phyloP scores from a whole-genome alignment of 2,329 filamentous ascomycete genomes.

The Calonectria pteridis region DNA sequence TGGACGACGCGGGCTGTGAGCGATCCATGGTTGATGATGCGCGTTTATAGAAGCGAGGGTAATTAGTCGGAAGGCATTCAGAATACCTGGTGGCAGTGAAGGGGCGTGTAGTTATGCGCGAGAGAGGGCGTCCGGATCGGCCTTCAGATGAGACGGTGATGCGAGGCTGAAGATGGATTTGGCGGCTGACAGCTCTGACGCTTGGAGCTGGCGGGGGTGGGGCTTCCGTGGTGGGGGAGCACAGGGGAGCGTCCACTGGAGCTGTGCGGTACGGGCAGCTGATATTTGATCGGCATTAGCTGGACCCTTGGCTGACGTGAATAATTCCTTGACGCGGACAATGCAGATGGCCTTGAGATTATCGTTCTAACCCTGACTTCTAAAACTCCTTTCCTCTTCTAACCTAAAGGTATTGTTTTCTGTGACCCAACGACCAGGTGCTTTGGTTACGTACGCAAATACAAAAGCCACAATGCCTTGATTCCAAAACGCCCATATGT shows the following conservation, averaged over 20 bases:
- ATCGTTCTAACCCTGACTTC: conserved; percentile 3
- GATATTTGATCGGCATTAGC: conserved; percentile 3
- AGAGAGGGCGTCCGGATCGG: background rate
- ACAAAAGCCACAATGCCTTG: conserved; percentile 17
- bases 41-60: background rate
- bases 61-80: background rate
- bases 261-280: background rate
- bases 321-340: background rate
- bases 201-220: conserved; percentile 38
- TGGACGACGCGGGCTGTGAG: conserved; percentile 48
- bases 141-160: conserved; percentile 18
- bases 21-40: conserved; percentile 47
- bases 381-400: background rate
- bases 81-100: too few relatives aligned
- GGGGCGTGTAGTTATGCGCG: background rate
- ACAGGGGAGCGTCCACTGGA: conserved; percentile 17
- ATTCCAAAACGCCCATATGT: conserved; percentile 23
- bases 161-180: conserved; percentile 29
- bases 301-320: background rate
- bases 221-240: conserved; percentile 35
- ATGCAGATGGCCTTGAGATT: conserved; percentile 12
- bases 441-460: conserved; percentile 20
- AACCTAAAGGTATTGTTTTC: conserved; percentile 17
- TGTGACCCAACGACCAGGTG: conserved; percentile 18
- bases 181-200: conserved; percentile 19